A percentile compares a stretch with the other conserved stretches of the same genome.
phyloP scores from a whole-genome alignment of 768 basidiomycete species.

The Leccinellum rugosiceps region DNA sequence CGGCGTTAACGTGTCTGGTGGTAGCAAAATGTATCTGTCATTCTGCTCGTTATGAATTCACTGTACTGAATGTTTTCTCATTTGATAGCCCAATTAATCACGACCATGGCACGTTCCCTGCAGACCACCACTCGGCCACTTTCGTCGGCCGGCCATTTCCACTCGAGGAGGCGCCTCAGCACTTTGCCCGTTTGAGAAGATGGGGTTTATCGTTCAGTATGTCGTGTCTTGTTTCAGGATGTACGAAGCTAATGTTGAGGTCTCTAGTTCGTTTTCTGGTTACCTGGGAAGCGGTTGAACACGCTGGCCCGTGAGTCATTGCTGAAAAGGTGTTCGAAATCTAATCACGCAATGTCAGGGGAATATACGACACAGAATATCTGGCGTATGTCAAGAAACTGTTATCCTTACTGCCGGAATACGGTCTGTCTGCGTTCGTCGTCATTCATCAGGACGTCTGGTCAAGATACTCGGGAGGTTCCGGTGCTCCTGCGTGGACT shows the following conservation, averaged over 20 bases:
- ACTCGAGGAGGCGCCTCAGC: conserved; percentile 81
- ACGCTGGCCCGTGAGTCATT: conserved; percentile 78
- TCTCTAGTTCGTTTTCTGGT: conserved; percentile 81
- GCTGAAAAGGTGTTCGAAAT: background rate
- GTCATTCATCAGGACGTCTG: conserved; percentile 94
- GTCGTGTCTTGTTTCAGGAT: conserved; percentile 25
- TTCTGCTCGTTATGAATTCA: conserved; percentile 19
- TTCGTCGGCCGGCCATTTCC: conserved; percentile 94
- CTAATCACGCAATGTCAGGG: conserved; percentile 41
- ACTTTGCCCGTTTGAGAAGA: conserved; percentile 72
- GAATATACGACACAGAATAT: conserved; percentile 81
- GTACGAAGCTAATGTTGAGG: background rate
- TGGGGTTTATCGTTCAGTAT: conserved; percentile 88
- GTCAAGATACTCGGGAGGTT: conserved; percentile 93
- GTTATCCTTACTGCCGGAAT: conserved; percentile 65
- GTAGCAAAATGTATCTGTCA: conserved; percentile 67
- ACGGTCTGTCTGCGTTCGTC: conserved; percentile 71
- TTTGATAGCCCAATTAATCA: conserved; percentile 61
- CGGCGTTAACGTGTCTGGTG: conserved; percentile 85
- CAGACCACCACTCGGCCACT: conserved; percentile 59
- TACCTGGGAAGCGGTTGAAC: conserved; percentile 97
- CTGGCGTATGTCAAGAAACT: conserved; percentile 72
- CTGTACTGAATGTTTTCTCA: background rate
- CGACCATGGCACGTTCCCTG: conserved; percentile 65
- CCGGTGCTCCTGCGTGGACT: conserved; percentile 97